Percentiles rank a stretch among this genome's conserved stretches.
Conservation (phyloP, 106 monocot species). For the Triglochin maritima region DNA sequence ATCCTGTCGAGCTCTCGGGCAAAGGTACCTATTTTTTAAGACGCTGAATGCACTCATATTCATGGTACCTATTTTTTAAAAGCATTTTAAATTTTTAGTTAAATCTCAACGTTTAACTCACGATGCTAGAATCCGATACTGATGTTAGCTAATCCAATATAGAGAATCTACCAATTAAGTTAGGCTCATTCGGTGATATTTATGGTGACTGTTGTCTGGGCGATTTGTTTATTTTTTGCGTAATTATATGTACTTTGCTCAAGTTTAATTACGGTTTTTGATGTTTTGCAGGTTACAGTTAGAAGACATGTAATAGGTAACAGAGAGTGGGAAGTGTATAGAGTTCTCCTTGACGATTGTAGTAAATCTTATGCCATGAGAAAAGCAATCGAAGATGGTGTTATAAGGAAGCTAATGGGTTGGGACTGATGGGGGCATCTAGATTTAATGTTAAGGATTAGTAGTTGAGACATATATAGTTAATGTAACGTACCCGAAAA, state of each 20-base stretch:
- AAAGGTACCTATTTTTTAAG: too few relatives aligned
- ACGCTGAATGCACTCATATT: slow-evolving; percentile 54
- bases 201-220: too few relatives aligned
- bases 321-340: slow-evolving; percentile 91
- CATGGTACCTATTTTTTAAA: slow-evolving; percentile 28
- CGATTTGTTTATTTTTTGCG: too few relatives aligned
- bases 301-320: slow-evolving; percentile 55
- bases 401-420: slow-evolving; percentile 78
- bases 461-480: too few relatives aligned
- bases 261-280: background rate
- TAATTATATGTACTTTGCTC: too few relatives aligned
- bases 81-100: background rate
- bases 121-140: background rate
- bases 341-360: slow-evolving; percentile 61
- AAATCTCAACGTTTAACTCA: background rate
- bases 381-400: slow-evolving; percentile 46
- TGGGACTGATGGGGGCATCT: slow-evolving; percentile 34
- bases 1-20: slow-evolving; percentile 70
- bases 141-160: too few relatives aligned
- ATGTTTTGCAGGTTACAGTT: slow-evolving; percentile 54
- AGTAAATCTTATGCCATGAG: slow-evolving; percentile 23
- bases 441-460: too few relatives aligned
- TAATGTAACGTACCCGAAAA: too few relatives aligned
- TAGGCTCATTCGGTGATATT: background rate
- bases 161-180: background rate